These are phyloP conservation scores for Hibiscus tridactylites DNA, from an alignment of 345 rosid genomes.

Conservation along the genomic window DNA sequence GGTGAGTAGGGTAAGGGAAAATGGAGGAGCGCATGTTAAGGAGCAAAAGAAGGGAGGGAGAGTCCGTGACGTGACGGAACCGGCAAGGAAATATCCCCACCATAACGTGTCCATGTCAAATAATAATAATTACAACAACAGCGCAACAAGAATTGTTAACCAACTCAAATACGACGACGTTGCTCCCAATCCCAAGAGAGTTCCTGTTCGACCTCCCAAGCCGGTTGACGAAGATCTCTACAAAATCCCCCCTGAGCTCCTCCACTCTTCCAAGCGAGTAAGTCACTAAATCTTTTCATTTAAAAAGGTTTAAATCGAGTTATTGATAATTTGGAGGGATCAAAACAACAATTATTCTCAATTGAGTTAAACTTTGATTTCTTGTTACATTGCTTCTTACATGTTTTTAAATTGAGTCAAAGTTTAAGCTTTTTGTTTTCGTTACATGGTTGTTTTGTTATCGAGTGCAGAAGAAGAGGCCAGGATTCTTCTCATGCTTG, in stretches of 20 bases:
- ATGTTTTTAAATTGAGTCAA: not conserved
- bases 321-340: no score
- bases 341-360: no score
- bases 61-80: conserved; percentile 54
- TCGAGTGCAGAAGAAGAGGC: conserved; percentile 51
- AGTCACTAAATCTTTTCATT: not conserved
- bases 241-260: conserved; percentile 77
- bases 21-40: conserved; percentile 30
- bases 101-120: not conserved
- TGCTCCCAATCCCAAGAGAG: not conserved
- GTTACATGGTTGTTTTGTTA: no score
- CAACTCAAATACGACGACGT: conserved; percentile 15
- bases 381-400: not conserved
- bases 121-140: conserved; percentile 6
- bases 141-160: conserved; percentile 1
- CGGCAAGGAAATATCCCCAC: conserved; percentile 25
- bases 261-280: conserved; percentile 54
- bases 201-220: conserved; percentile 31
- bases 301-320: no score
- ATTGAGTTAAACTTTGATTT: no score
- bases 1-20: conserved; percentile 32
- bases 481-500: conserved; percentile 66
- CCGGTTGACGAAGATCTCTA: conserved; percentile 89
- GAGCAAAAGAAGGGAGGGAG: conserved; percentile 48
- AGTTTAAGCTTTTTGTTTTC: not conserved